Percentiles rank a stretch among this genome's conserved stretches.
Conservation (phyloP, 345 rosid species). For the Eucalyptus sideroxylon region DNA sequence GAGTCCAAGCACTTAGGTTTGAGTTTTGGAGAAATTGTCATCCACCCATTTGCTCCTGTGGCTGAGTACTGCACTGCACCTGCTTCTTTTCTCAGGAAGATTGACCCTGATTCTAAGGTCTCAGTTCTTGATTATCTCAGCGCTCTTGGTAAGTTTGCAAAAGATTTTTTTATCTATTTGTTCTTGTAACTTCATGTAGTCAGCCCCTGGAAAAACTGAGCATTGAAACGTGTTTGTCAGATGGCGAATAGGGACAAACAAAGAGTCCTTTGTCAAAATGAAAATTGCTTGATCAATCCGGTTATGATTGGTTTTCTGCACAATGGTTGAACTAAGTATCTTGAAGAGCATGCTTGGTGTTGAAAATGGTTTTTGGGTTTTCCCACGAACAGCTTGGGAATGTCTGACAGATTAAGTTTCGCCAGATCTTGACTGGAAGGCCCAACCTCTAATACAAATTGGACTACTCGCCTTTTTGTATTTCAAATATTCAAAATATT, state of each 20-base stretch:
- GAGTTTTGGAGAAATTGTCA: constrained; percentile 1
- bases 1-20: constrained; percentile 3
- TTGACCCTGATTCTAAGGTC: not conserved
- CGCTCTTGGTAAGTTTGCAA: constrained; percentile 5
- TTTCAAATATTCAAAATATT: not conserved
- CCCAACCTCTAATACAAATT: not conserved
- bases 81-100: not conserved
- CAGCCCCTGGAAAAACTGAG: not conserved
- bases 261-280: not conserved
- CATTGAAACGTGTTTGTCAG: not conserved
- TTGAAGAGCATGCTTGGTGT: not conserved
- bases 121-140: constrained; percentile 13
- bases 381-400: not conserved
- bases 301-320: not conserved
- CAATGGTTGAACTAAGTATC: not conserved
- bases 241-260: not conserved
- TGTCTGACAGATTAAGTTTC: not conserved
- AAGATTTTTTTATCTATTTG: not conserved
- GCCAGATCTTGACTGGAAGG: not conserved
- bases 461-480: not conserved
- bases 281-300: not conserved
- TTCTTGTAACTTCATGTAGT: not conserved
- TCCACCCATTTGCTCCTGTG: not conserved
- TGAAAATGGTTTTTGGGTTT: not conserved
- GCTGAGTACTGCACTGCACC: constrained; percentile 9